Conservation (phyloP, 768 basidiomycete genomes). For the Hypholoma sublateritium region DNA sequence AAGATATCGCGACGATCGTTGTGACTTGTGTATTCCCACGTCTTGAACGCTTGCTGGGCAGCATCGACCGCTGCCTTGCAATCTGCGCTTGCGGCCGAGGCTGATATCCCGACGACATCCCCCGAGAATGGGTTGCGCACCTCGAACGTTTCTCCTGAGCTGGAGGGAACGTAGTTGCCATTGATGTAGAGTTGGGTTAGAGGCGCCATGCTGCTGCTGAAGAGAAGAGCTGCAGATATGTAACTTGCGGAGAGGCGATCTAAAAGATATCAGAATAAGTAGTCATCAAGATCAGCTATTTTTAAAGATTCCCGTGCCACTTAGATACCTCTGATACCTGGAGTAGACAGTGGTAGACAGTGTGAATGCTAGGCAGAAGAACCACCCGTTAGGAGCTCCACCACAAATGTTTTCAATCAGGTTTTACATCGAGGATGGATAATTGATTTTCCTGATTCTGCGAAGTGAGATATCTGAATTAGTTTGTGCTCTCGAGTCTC, state of each 20-base stretch:
- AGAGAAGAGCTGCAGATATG: neutral
- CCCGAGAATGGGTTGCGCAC: conserved; percentile 43
- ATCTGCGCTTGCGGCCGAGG: conserved; percentile 46
- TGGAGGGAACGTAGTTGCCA: conserved; percentile 36
- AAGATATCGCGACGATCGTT: conserved; percentile 42
- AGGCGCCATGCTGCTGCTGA: conserved; percentile 18
- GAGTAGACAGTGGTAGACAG: no score
- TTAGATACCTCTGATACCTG: no score
- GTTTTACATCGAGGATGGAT: no score
- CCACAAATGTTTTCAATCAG: no score
- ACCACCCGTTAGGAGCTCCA: no score
- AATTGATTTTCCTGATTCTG: no score
- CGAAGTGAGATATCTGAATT: no score
- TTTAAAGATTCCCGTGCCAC: no score
- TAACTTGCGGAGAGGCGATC: neutral
- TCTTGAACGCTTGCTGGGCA: conserved; percentile 43
- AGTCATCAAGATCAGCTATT: no score
- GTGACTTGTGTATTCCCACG: conserved; percentile 43
- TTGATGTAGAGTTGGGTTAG: conserved; percentile 41
- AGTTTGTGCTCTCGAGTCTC: no score
- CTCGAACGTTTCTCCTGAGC: conserved; percentile 39
- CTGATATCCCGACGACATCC: conserved; percentile 41
- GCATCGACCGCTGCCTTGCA: conserved; percentile 44
- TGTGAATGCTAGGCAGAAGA: no score
- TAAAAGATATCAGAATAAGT: no score